Evolutionary conservation across 768 basidiomycete genomes (phyloP).

Genomic region (Hortiboletus campestris): DNA sequence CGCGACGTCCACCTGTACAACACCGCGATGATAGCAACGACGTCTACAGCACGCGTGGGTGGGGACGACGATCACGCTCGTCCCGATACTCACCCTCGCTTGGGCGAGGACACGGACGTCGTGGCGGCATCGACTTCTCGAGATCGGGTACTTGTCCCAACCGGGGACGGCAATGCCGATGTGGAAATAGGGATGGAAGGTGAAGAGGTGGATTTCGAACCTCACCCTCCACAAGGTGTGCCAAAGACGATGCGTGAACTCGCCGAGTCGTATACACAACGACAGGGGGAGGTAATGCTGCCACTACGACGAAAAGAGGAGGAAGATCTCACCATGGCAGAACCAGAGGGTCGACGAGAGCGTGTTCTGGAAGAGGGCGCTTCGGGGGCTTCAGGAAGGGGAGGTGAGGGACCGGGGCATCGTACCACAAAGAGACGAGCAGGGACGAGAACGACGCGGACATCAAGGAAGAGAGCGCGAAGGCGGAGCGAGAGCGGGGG

Average conservation of each 20-base stretch:
- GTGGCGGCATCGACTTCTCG: conserved; percentile 2
- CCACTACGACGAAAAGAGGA: conserved; percentile 22
- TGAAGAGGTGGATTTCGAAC: conserved; percentile 17
- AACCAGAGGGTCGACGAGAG: background rate
- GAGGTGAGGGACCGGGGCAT: conserved; percentile 7
- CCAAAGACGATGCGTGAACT: conserved; percentile 68
- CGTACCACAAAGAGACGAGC: conserved; percentile 3
- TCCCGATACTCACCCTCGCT: background rate
- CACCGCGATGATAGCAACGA: conserved; percentile 3
- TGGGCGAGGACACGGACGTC: background rate
- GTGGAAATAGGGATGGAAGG: conserved; percentile 13
- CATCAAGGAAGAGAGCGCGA: conserved; percentile 27
- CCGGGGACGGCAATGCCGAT: conserved; percentile 7
- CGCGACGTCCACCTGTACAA: conserved; percentile 40
- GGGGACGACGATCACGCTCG: background rate
- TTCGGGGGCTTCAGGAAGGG: background rate
- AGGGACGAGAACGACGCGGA: conserved; percentile 9
- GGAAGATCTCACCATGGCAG: background rate
- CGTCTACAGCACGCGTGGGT: background rate
- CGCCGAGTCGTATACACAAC: conserved; percentile 39
- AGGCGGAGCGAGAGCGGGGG: conserved; percentile 23
- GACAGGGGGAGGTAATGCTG: background rate
- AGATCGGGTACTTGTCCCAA: conserved; percentile 2
- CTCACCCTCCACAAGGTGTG: conserved; percentile 14
- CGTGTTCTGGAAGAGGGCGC: conserved; percentile 2